Conservation (phyloP, 2,329 filamentous ascomycete genomes). For the Lecanicillium sp. region DNA sequence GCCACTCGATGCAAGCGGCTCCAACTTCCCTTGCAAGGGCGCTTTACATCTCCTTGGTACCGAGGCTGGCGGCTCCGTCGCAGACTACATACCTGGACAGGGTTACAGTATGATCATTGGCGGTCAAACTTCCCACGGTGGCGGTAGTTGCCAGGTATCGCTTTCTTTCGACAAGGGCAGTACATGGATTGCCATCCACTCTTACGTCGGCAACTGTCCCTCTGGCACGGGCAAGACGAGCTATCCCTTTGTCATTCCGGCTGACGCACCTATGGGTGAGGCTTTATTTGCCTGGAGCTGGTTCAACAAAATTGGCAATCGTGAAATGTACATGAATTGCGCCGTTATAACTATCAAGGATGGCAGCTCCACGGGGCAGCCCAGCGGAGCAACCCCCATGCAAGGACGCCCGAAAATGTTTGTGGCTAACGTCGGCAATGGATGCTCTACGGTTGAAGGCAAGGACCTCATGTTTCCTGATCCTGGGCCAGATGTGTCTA, state of each 20-base stretch:
- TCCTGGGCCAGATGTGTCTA: conserved; percentile 48
- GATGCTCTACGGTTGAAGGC: conserved; percentile 49
- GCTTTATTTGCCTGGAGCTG: conserved; percentile 69
- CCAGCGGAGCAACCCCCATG: conserved; percentile 28
- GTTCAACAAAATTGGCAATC: conserved; percentile 69
- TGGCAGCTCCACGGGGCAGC: conserved; percentile 23
- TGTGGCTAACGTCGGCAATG: conserved; percentile 57
- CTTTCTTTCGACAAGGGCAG: conserved; percentile 64
- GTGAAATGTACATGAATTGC: conserved; percentile 86
- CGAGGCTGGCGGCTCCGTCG: conserved; percentile 43
- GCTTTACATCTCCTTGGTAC: conserved; percentile 41
- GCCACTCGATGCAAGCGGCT: conserved; percentile 51
- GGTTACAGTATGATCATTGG: conserved; percentile 54
- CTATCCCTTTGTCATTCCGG: conserved; percentile 60
- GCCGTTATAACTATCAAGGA: conserved; percentile 56
- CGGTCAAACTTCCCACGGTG: conserved; percentile 55
- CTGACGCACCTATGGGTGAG: conserved; percentile 48
- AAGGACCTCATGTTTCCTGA: conserved; percentile 56
- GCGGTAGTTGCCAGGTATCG: conserved; percentile 69
- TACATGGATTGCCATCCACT: conserved; percentile 59
- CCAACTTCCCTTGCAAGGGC: conserved; percentile 72
- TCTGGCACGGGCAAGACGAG: conserved; percentile 29
- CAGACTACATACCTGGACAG: conserved; percentile 53
- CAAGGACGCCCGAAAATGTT: conserved; percentile 57
- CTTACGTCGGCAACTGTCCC: conserved; percentile 47